Percentiles rank a stretch among this genome's conserved stretches.
phyloP scores from a whole-genome alignment of 805 yeast species.

The Nakazawaea anatomiae region DNA sequence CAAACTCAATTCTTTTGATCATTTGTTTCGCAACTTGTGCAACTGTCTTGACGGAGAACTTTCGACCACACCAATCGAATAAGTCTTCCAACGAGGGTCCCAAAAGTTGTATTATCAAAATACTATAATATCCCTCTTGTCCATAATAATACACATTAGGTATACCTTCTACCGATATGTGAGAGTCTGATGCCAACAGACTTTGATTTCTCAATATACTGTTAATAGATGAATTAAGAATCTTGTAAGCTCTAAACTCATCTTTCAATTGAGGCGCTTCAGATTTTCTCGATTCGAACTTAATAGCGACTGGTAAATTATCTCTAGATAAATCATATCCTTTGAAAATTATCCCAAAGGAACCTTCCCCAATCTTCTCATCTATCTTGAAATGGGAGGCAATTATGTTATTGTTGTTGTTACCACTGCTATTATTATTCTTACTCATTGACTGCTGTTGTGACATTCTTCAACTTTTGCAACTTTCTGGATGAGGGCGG shows the following conservation, averaged over 20 bases:
- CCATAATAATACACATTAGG: constrained; percentile 86
- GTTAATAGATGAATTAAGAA: constrained; percentile 49
- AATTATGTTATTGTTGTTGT: constrained; percentile 22
- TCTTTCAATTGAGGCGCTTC: constrained; percentile 83
- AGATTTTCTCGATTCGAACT: constrained; percentile 73
- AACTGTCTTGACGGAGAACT: constrained; percentile 65
- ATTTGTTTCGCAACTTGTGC: constrained; percentile 73
- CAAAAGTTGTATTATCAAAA: constrained; percentile 66
- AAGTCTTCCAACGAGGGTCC: constrained; percentile 84
- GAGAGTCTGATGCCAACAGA: constrained; percentile 10
- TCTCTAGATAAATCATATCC: constrained; percentile 69
- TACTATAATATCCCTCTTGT: constrained; percentile 78
- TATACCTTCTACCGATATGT: constrained; percentile 44
- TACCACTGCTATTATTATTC: background rate
- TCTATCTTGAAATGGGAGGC: constrained; percentile 74
- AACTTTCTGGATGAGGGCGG: background rate
- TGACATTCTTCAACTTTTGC: background rate
- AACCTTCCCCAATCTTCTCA: constrained; percentile 82
- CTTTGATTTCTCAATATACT: constrained; percentile 17
- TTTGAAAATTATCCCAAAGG: constrained; percentile 80
- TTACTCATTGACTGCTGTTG: background rate
- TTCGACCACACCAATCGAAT: constrained; percentile 84
- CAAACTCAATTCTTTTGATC: constrained; percentile 65
- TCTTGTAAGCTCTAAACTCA: constrained; percentile 74
- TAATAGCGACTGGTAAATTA: constrained; percentile 60